Percentiles rank a stretch among this genome's conserved stretches.
phyloP scores from a whole-genome alignment of 495 filamentous ascomycete species.

The Aspergillus leporis region DNA sequence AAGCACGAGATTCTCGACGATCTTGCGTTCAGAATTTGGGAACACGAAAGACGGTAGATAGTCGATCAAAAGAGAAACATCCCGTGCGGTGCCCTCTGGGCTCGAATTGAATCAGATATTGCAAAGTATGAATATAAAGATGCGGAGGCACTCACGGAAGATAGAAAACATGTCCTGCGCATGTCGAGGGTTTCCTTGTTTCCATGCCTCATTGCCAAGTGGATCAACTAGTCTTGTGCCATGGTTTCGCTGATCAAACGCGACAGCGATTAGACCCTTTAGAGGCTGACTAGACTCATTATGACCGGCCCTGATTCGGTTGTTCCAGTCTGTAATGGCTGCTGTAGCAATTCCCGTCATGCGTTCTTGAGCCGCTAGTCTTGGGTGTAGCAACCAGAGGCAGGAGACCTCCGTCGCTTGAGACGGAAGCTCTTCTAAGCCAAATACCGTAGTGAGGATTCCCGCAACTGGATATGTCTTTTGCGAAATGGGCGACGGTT shows the following conservation, averaged over 20 bases:
- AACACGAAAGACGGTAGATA: slow-evolving; percentile 77
- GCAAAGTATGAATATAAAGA: background rate
- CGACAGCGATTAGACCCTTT: slow-evolving; percentile 69
- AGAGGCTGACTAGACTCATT: slow-evolving; percentile 25
- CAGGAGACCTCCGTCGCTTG: slow-evolving; percentile 58
- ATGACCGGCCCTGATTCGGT: slow-evolving; percentile 24
- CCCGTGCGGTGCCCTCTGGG: slow-evolving; percentile 69
- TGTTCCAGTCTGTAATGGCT: slow-evolving; percentile 61
- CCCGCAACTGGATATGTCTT: slow-evolving; percentile 69
- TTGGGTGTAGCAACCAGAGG: slow-evolving; percentile 86
- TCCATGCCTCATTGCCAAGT: slow-evolving; percentile 72
- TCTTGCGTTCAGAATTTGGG: slow-evolving; percentile 45
- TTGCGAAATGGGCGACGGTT: slow-evolving; percentile 54
- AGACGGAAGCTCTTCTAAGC: slow-evolving; percentile 67
- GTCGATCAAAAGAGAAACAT: slow-evolving; percentile 70
- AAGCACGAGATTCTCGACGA: slow-evolving; percentile 71
- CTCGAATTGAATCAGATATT: slow-evolving; percentile 3
- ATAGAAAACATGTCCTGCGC: slow-evolving; percentile 84
- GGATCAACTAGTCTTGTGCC: slow-evolving; percentile 64
- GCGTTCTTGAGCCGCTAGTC: slow-evolving; percentile 63
- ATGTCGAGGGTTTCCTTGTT: slow-evolving; percentile 75
- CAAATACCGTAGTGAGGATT: slow-evolving; percentile 74
- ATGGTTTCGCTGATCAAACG: slow-evolving; percentile 91
- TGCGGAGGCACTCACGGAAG: slow-evolving; percentile 47
- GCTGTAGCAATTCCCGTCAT: slow-evolving; percentile 65